Conservation (phyloP, 2,329 filamentous ascomycete genomes). For the Sporothrix protearum region DNA sequence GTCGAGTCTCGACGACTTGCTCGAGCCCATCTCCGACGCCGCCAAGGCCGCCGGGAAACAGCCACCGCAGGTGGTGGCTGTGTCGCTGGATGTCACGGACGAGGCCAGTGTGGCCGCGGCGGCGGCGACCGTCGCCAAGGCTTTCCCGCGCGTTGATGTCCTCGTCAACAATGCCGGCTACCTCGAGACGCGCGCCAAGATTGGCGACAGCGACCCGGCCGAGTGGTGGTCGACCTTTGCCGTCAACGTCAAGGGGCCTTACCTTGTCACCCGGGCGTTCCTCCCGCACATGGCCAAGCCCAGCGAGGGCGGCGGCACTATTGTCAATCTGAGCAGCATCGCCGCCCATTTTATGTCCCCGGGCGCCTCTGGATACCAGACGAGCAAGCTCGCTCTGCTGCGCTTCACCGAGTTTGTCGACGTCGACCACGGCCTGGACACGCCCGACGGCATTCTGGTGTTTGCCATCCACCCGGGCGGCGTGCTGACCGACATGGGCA, state of each 20-base stretch:
- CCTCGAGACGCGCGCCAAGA: constrained; percentile 36
- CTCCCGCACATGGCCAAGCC: constrained; percentile 44
- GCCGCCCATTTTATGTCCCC: constrained; percentile 37
- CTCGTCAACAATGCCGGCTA: constrained; percentile 43
- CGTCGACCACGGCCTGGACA: constrained; percentile 39
- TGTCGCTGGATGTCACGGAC: constrained; percentile 38
- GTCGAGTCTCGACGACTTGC: constrained; percentile 42
- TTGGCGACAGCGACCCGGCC: constrained; percentile 39
- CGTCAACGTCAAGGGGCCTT: constrained; percentile 50
- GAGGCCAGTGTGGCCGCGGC: constrained; percentile 37
- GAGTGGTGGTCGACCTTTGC: constrained; percentile 49
- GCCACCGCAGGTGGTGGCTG: constrained; percentile 33
- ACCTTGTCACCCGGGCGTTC: constrained; percentile 46
- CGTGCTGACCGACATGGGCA: constrained; percentile 43
- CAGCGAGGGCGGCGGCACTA: constrained; percentile 36
- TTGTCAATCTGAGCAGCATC: constrained; percentile 42
- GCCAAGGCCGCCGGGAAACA: constrained; percentile 32
- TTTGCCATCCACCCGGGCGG: constrained; percentile 46
- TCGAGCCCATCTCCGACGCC: constrained; percentile 38
- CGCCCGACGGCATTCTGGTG: constrained; percentile 40
- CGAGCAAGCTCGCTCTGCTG: constrained; percentile 43
- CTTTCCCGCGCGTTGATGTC: constrained; percentile 39
- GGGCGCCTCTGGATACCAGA: constrained; percentile 45
- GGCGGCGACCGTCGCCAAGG: constrained; percentile 34
- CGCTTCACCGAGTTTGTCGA: constrained; percentile 45